A percentile compares a stretch with the other conserved stretches of the same genome.
phyloP scores from a whole-genome alignment of 345 rosid genomes.

The Geranium brycei region DNA sequence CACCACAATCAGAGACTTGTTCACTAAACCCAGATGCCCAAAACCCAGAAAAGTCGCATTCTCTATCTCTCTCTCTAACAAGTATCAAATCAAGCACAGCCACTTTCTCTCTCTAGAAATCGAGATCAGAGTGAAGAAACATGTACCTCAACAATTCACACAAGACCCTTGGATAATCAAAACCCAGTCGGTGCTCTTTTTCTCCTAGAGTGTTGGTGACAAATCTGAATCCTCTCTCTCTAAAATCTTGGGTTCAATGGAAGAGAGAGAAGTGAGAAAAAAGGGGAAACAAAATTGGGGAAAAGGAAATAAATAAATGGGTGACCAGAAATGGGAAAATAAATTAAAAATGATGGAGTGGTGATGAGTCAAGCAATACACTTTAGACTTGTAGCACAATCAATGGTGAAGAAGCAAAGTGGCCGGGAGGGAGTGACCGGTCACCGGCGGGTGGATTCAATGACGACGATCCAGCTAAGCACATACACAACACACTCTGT shows the following conservation, averaged over 20 bases:
- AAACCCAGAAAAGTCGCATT: too few species aligned
- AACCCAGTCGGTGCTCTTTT: background rate
- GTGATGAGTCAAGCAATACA: background rate
- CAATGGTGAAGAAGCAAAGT: background rate
- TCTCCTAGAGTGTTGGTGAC: slow-evolving; percentile 13
- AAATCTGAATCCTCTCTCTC: slow-evolving; percentile 12
- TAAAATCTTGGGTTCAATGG: slow-evolving; percentile 18
- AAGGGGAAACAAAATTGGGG: background rate
- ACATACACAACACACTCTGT: too few species aligned
- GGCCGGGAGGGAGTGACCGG: too few species aligned
- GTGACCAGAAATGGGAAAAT: background rate
- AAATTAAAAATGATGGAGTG: background rate
- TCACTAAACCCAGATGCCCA: too few species aligned
- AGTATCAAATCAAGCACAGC: background rate
- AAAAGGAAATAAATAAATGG: background rate
- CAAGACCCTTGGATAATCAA: background rate
- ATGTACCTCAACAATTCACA: slow-evolving; percentile 2
- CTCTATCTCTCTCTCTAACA: background rate
- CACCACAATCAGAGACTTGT: too few species aligned
- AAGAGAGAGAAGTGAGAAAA: background rate
- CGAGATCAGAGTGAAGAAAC: background rate
- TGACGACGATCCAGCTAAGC: too few species aligned
- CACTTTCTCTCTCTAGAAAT: background rate
- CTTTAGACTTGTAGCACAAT: too few species aligned
- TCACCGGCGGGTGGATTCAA: too few species aligned